Conservation (phyloP, 106 monocot genomes). For the Ottelia alismoides region DNA sequence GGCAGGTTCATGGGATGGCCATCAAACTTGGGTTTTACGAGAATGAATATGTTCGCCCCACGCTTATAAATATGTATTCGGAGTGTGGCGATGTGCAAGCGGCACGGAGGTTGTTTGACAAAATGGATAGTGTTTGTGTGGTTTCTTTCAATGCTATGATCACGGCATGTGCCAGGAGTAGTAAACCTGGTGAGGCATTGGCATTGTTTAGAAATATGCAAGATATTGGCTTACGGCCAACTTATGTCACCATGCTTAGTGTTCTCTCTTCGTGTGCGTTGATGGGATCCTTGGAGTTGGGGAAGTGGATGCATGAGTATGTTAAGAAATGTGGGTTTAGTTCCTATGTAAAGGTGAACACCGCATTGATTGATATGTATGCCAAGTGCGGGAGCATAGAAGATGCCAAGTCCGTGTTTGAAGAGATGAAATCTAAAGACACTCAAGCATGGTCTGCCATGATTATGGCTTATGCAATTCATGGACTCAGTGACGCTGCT, state of each 20-base stretch:
- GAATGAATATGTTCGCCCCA: conserved; percentile 43
- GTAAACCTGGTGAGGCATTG: conserved; percentile 42
- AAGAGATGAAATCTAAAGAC: conserved; percentile 34
- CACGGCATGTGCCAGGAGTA: conserved; percentile 28
- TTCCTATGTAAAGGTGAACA: conserved; percentile 38
- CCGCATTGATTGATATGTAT: conserved; percentile 74
- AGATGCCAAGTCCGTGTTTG: conserved; percentile 45
- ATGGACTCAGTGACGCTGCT: conserved; percentile 42
- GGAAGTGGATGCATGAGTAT: conserved; percentile 63
- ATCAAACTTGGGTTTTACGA: conserved; percentile 30
- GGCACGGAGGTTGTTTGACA: conserved; percentile 33
- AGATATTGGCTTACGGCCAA: conserved; percentile 24
- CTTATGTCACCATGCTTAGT: conserved; percentile 50
- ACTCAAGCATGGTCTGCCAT: conserved; percentile 78
- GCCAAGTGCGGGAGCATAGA: conserved; percentile 75
- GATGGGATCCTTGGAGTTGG: conserved; percentile 51
- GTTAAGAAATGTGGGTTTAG: conserved; percentile 28
- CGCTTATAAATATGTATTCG: conserved; percentile 63
- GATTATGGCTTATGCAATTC: conserved; percentile 61
- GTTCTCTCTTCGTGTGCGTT: conserved; percentile 48
- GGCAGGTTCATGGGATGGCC: conserved; percentile 32
- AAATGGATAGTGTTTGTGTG: conserved; percentile 14
- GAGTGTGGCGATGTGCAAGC: conserved; percentile 41
- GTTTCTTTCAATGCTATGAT: conserved; percentile 67
- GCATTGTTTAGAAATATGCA: conserved; percentile 54